These are phyloP conservation scores for Chlorella sp. DNA, from an alignment of 139 green algal species.

Conservation along the genomic window DNA sequence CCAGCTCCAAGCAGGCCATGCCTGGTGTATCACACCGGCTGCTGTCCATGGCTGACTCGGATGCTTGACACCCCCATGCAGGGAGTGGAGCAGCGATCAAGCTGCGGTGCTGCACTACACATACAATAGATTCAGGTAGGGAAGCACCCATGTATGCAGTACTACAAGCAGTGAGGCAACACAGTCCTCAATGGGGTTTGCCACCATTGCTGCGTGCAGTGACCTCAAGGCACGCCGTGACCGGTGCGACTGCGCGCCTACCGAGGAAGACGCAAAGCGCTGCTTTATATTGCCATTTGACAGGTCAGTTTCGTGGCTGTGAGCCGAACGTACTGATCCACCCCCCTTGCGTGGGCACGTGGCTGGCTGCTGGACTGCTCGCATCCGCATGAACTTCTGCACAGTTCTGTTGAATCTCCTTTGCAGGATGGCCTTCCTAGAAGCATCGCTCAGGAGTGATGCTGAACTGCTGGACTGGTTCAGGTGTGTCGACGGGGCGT, in stretches of 20 bases:
- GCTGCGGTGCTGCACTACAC: slow-evolving; percentile 87
- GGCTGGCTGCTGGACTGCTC: too few species aligned
- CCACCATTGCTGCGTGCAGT: neutral
- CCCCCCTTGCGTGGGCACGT: too few species aligned
- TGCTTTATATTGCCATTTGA: slow-evolving; percentile 94
- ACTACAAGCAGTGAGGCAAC: too few species aligned
- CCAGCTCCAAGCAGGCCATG: neutral
- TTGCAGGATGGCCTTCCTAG: slow-evolving; percentile 73
- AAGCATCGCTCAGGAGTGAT: slow-evolving; percentile 70
- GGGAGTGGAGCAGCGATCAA: slow-evolving; percentile 72
- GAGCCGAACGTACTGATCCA: too few species aligned
- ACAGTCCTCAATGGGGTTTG: too few species aligned
- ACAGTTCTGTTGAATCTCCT: neutral
- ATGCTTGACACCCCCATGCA: slow-evolving; percentile 34
- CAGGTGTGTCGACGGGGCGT: too few species aligned
- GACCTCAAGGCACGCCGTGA: slow-evolving; percentile 75
- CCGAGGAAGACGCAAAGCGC: slow-evolving; percentile 81
- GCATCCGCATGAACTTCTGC: too few species aligned
- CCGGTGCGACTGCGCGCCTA: slow-evolving; percentile 84
- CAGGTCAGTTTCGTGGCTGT: too few species aligned
- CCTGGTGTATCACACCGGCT: neutral
- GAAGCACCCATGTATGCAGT: too few species aligned
- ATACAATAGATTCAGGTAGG: slow-evolving; percentile 67
- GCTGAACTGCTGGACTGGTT: slow-evolving; percentile 78
- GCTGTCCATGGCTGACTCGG: too few species aligned